Evolutionary conservation across 208 protist species (phyloP), one percentile per base, ranked within the genome.

Genomic region (Crithidia mellificae): DNA sequence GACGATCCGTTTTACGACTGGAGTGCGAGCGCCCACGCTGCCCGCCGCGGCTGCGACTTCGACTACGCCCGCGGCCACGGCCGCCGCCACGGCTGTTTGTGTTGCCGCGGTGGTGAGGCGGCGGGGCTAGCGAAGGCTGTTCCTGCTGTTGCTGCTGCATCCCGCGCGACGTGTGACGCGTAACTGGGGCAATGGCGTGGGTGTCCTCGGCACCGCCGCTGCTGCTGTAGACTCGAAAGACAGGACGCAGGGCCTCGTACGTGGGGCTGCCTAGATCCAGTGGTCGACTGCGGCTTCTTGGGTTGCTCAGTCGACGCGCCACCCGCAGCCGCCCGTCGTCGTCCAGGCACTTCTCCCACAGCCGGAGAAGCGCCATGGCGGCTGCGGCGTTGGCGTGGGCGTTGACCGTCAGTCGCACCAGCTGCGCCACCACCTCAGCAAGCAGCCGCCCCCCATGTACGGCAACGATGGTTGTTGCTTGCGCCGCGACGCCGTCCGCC

Each of bases 381-480:
- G 63, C 49, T 27, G 46, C n/a, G n/a, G n/a, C 39, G 20, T 5
- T 47, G 3, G 34, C 41, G 41, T 72, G 49, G 17, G 67, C 51
- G 55, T 85, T 85, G 30, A 85, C 64, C 24, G 68, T 70, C 44
- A 85, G 64, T 11, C 80, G 80, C 59, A 68, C 68, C 39, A 85
- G 39, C 64, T 85, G 80, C 2, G 51, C 54, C 30, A 77, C 56
- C 19, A 81, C 55, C 30, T 76, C 76, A 24, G 69, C 68, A 29
- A 55, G 34, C 19, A 30, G 14, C 29, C 52, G 47, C 15, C 65
- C 68, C 34, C 57, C 47, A 8, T 52, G 19, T 0, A 38, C 52
- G n/a, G 65, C 32, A 11, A 22, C 4, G 25, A 61, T 24, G 36
- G 36, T 38, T 1, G 52, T 38, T 5, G 63, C 24, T 1, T 12